Evolutionary conservation across 495 filamentous ascomycete species (phyloP).

Genomic region (Penicillium cosmopolitanum): DNA sequence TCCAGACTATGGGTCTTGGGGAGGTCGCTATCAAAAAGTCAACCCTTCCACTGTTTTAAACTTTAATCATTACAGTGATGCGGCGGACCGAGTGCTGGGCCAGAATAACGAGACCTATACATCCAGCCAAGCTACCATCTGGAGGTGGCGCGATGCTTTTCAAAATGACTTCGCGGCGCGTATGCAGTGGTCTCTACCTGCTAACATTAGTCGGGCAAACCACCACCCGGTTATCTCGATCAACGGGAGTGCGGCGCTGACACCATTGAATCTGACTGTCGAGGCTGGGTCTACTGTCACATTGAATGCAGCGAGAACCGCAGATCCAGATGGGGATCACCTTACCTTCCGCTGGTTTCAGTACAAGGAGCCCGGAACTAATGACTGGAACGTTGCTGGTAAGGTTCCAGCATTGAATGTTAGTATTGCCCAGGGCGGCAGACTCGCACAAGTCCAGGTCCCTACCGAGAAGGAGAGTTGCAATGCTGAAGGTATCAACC

Average conservation of each 20-base stretch:
- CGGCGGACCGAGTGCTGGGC: slow-evolving; percentile 43
- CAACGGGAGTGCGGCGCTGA: slow-evolving; percentile 35
- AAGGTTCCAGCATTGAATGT: slow-evolving; percentile 44
- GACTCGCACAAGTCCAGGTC: slow-evolving; percentile 33
- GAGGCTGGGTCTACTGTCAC: slow-evolving; percentile 37
- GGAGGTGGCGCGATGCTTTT: slow-evolving; percentile 52
- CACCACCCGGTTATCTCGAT: slow-evolving; percentile 46
- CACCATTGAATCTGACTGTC: slow-evolving; percentile 36
- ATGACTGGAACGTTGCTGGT: slow-evolving; percentile 40
- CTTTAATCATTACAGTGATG: slow-evolving; percentile 43
- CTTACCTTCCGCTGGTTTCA: slow-evolving; percentile 52
- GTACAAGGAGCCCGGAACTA: slow-evolving; percentile 45
- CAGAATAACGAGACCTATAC: slow-evolving; percentile 36
- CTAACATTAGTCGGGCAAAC: slow-evolving; percentile 32
- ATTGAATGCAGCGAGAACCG: slow-evolving; percentile 44
- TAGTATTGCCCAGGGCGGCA: slow-evolving; percentile 23
- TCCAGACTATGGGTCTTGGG: slow-evolving; percentile 51
- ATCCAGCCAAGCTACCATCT: slow-evolving; percentile 51
- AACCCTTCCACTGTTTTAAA: slow-evolving; percentile 7
- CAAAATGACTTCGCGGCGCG: slow-evolving; percentile 54
- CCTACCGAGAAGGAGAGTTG: slow-evolving; percentile 38
- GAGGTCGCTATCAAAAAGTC: slow-evolving; percentile 40
- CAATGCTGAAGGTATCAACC: slow-evolving; percentile 23
- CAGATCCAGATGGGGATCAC: slow-evolving; percentile 43
- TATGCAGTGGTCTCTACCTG: slow-evolving; percentile 48